These are phyloP conservation scores for Penicillium sp. DNA, from an alignment of 2,329 filamentous ascomycete genomes.

Conservation along the genomic window DNA sequence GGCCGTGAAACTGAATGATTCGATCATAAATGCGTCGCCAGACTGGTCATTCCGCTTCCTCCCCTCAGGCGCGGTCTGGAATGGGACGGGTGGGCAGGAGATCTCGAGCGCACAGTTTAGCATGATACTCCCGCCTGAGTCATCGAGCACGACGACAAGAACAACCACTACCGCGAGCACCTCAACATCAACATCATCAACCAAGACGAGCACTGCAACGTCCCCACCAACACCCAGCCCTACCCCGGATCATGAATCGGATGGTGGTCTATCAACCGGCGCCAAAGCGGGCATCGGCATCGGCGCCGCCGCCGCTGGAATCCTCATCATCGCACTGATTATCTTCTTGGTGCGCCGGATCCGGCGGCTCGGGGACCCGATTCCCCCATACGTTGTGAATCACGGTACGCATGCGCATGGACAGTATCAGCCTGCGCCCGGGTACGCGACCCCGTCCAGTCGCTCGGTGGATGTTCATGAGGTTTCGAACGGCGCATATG, in stretches of 20 bases:
- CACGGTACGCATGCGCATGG: neutral
- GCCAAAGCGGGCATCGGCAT: neutral
- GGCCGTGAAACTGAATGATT: neutral
- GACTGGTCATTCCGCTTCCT: neutral
- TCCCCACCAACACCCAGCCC: neutral
- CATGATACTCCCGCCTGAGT: neutral
- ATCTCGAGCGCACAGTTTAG: neutral
- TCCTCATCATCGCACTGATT: neutral
- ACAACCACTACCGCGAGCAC: neutral
- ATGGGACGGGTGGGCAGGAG: neutral
- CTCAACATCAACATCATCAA: neutral
- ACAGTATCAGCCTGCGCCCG: neutral
- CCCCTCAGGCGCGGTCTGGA: neutral
- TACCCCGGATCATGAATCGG: neutral
- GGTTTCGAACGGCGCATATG: neutral
- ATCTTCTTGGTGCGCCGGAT: neutral
- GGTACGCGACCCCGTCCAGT: neutral
- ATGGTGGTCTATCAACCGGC: neutral
- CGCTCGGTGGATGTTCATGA: neutral
- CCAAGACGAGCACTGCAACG: neutral
- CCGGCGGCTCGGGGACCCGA: neutral
- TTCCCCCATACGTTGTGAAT: neutral
- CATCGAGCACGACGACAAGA: neutral
- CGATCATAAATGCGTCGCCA: neutral
- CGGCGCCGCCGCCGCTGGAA: neutral